These are phyloP conservation scores for Leishmania mexicana DNA, from an alignment of 208 protist species.

Conservation along the genomic window DNA sequence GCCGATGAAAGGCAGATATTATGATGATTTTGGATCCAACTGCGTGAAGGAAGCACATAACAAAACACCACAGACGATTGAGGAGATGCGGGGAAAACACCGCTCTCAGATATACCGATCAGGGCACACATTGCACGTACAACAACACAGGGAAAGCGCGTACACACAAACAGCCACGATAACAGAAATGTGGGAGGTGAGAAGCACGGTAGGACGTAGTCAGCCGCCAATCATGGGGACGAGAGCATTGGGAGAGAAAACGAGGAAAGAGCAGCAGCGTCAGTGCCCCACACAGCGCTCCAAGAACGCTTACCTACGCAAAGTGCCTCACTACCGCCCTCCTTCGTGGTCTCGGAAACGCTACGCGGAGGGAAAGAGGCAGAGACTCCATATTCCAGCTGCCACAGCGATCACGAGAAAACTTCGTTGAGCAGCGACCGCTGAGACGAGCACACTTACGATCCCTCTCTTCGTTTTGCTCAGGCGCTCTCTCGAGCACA, in stretches of 20 bases:
- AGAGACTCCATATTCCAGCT: too few species aligned
- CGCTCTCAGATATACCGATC: not conserved
- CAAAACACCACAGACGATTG: too few species aligned
- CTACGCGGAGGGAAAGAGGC: not conserved
- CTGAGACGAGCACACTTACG: not conserved
- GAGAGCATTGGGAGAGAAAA: not conserved
- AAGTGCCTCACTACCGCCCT: too few species aligned
- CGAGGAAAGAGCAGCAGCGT: not conserved
- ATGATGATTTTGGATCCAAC: not conserved
- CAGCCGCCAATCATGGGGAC: not conserved
- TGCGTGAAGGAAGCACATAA: not conserved
- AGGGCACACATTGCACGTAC: not conserved
- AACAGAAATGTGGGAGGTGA: not conserved
- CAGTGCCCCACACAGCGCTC: not conserved
- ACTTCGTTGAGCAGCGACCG: not conserved
- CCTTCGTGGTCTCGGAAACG: not conserved
- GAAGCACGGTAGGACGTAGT: not conserved
- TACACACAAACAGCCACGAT: not conserved
- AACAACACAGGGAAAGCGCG: not conserved
- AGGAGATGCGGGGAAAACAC: not conserved
- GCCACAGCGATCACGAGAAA: not conserved
- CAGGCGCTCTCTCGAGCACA: not conserved
- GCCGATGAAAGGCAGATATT: not conserved
- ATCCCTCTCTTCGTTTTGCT: not conserved
- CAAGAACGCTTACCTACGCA: not conserved